phyloP scores from a whole-genome alignment of 179 eudicot species.

The Dionaea muscipula region DNA sequence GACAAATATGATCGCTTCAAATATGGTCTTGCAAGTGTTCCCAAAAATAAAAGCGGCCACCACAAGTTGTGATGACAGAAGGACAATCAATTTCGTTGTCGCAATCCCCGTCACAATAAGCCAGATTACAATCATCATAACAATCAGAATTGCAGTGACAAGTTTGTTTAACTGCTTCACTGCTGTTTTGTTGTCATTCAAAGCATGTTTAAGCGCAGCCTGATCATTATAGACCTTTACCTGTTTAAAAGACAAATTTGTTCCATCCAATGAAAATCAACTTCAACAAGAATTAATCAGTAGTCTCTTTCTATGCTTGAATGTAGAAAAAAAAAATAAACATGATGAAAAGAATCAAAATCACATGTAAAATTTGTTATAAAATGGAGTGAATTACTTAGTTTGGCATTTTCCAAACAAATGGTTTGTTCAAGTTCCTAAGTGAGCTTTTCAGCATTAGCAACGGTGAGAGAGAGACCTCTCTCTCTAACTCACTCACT shows the following conservation, averaged over 20 bases:
- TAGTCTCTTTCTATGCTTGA: too few relatives aligned
- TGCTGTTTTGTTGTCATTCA: slow-evolving; percentile 71
- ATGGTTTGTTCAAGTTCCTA: too few relatives aligned
- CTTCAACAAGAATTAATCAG: too few relatives aligned
- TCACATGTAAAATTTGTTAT: too few relatives aligned
- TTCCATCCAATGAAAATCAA: too few relatives aligned
- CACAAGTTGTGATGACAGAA: slow-evolving; percentile 28
- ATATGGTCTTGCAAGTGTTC: slow-evolving; percentile 29
- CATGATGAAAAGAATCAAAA: too few relatives aligned
- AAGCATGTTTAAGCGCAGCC: slow-evolving; percentile 55
- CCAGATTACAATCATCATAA: slow-evolving; percentile 13
- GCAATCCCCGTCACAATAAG: slow-evolving; percentile 21
- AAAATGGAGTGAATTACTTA: too few relatives aligned
- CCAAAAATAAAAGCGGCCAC: slow-evolving; percentile 32
- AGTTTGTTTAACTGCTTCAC: slow-evolving; percentile 53
- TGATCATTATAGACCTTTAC: slow-evolving; percentile 50
- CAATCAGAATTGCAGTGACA: slow-evolving; percentile 20
- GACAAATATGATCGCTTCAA: slow-evolving; percentile 34
- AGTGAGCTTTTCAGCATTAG: too few relatives aligned
- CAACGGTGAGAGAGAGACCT: too few relatives aligned
- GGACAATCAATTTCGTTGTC: slow-evolving; percentile 19
- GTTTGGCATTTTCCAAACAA: too few relatives aligned
- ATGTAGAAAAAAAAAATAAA: too few relatives aligned
- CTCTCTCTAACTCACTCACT: too few relatives aligned
- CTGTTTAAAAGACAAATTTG: slow-evolving; percentile 20